Evolutionary conservation across 192 early-diverging fungal species (phyloP), one percentile per base, ranked within the genome.

Genomic region (Coemansia sp.): DNA sequence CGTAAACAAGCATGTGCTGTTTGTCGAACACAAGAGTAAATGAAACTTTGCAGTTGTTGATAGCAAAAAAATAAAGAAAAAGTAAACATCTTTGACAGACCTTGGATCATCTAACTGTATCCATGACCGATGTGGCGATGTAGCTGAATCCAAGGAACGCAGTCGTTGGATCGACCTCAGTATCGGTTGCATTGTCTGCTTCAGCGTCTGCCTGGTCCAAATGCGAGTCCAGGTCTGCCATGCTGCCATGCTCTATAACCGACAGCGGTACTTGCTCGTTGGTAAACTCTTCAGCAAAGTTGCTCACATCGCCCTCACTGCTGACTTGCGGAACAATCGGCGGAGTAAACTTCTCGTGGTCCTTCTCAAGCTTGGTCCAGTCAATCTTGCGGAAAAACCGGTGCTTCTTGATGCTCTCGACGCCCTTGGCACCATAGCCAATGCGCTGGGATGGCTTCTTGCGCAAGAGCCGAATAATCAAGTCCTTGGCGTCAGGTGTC

Each of bases 1-100:
- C 62, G 92, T 90, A 45, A 93, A 92, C 71, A 85, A 89, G 70
- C 93, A 92, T 63, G 91, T 94, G 48, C 76, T 96, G 62, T 96
- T 96, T 79, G 86, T 71, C 29, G 94, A 96, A 68, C 87, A 89
- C 66, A 93, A 93, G 82, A 90, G 88, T 74, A 91, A 90, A 62
- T 77, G 76, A 49, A 4, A 16, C 4, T 26, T 20, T 52, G 18
- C 29, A 20, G 13, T 27, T 29, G 35, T 23, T 43, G 8, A 8
- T 39, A 13, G 13, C 41, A 43, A 43, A 16, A 39, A 32, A 32
- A n/a, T 19, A 51, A 51, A 51, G 20, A 16, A 53, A 53, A 26
- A 10, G 24, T 23, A 53, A 53, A 24, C 2, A 49, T 19, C 47
- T 12, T 43, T 32, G 29, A 32, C 29, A 32, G 29, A 32, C 29